phyloP scores from a whole-genome alignment of 257 asterid genomes.

The Penstemon barbatus region DNA sequence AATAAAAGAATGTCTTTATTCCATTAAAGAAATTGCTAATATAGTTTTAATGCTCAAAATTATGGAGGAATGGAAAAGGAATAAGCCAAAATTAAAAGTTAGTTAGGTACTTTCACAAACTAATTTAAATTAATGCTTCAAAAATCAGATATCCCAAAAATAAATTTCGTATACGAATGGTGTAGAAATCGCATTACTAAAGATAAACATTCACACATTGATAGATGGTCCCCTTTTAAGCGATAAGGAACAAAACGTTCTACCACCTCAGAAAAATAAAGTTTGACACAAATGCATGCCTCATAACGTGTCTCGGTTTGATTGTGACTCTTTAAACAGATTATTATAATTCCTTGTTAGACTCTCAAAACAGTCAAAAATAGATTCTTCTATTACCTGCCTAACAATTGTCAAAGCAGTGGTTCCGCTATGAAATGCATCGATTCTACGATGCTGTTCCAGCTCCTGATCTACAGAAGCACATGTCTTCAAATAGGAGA shows the following conservation, averaged over 20 bases:
- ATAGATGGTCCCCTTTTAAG: constrained; percentile 25
- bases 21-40: too few species aligned
- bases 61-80: background rate
- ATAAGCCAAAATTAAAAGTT: background rate
- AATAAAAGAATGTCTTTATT: too few species aligned
- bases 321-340: too few species aligned
- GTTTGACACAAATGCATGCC: too few species aligned
- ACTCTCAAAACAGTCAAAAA: background rate
- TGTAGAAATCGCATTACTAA: background rate
- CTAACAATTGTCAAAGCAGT: constrained; percentile 84
- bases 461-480: constrained; percentile 86
- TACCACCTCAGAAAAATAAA: constrained; percentile 10
- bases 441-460: constrained; percentile 65
- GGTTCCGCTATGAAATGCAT: constrained; percentile 82
- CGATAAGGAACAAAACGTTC: background rate
- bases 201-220: constrained; percentile 9
- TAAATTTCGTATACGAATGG: too few species aligned
- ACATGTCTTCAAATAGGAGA: constrained; percentile 78
- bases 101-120: too few species aligned
- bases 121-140: too few species aligned
- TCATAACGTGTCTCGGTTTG: too few species aligned
- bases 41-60: background rate
- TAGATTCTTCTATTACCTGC: constrained; percentile 52
- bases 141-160: too few species aligned
- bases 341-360: background rate